A percentile compares a stretch with the other conserved stretches of the same genome.
Conservation (phyloP, 2,329 filamentous ascomycete genomes). For the Fusarium sacchari region DNA sequence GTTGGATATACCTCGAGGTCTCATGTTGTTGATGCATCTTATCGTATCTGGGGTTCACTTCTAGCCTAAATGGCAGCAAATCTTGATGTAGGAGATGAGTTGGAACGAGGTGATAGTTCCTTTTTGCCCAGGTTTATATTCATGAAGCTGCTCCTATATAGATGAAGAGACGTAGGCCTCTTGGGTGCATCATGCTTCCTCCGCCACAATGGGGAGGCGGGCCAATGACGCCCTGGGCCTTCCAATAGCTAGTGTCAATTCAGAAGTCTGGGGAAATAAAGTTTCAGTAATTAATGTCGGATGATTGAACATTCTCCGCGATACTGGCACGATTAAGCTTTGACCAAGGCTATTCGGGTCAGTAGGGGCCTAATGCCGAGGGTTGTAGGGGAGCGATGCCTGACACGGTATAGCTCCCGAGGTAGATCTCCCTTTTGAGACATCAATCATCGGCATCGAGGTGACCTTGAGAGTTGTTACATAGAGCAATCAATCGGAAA, state of each 20-base stretch:
- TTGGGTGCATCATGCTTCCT: background rate
- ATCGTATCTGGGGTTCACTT: background rate
- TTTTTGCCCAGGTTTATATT: background rate
- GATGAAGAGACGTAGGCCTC: background rate
- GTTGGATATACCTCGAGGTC: background rate
- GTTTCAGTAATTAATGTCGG: background rate
- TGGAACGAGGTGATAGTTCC: background rate
- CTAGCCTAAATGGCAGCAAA: background rate
- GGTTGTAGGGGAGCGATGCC: background rate
- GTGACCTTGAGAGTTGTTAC: background rate
- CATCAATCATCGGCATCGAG: background rate
- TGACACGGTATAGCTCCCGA: background rate
- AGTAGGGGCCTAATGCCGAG: background rate
- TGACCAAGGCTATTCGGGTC: background rate
- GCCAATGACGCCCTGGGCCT: background rate
- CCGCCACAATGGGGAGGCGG: no score
- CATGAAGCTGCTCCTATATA: background rate
- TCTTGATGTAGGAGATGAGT: background rate
- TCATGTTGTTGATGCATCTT: background rate
- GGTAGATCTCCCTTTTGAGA: background rate
- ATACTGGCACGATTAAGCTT: background rate
- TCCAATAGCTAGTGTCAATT: background rate
- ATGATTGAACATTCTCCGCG: background rate
- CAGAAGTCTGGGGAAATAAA: background rate
- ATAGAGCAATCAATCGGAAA: background rate